phyloP scores from a whole-genome alignment of 345 rosid species.

The Moricandia moricandioides region DNA sequence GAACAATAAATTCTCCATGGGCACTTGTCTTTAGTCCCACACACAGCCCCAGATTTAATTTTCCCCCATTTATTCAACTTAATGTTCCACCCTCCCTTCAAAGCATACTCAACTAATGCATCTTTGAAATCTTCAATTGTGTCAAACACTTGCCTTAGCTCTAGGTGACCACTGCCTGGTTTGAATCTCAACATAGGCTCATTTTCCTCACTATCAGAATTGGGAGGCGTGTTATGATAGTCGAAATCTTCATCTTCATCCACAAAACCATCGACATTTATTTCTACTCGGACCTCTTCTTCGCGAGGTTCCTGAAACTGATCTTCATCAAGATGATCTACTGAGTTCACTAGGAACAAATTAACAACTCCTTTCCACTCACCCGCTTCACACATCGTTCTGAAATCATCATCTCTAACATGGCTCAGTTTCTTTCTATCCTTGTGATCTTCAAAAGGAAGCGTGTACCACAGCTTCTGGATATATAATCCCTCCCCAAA shows the following conservation, averaged over 20 bases:
- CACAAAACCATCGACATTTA: not conserved
- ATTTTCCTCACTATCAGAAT: not conserved
- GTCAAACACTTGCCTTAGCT: not conserved
- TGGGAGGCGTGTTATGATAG: not conserved
- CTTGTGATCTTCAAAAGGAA: not conserved
- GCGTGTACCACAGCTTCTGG: not conserved
- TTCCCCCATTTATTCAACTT: not conserved
- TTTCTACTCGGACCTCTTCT: not conserved
- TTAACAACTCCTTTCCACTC: not conserved
- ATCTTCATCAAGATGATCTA: not conserved
- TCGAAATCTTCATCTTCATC: not conserved
- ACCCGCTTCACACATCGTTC: not conserved
- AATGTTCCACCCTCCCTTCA: not conserved
- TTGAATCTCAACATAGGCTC: not conserved
- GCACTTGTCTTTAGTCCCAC: not conserved
- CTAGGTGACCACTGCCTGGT: not conserved
- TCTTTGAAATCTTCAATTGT: not conserved
- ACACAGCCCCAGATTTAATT: not conserved
- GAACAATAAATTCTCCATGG: not conserved
- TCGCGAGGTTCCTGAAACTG: not conserved
- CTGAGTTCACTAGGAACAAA: not conserved
- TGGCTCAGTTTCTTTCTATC: not conserved
- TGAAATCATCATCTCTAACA: not conserved
- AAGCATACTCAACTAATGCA: not conserved
- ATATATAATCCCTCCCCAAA: not conserved